Conservation (phyloP, 257 asterid genomes). For the Solanum corneliomulleri region DNA sequence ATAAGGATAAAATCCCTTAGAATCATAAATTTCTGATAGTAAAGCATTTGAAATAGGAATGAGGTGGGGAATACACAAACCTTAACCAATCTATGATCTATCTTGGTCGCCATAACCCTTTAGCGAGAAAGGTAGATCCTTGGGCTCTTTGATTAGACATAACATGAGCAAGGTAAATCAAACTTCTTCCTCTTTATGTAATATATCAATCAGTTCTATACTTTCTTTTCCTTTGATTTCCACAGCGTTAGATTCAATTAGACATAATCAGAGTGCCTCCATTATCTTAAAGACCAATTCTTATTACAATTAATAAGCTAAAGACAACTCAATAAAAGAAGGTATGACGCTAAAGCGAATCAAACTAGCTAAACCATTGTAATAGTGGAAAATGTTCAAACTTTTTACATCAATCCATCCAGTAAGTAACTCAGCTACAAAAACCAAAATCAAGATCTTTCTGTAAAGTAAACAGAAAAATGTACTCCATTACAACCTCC, state of each 20-base stretch:
- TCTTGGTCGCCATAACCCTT: neutral
- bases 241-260: neutral
- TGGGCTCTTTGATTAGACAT: neutral
- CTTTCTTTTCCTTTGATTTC: neutral
- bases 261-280: neutral
- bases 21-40: neutral
- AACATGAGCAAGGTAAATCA: neutral
- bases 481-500: neutral
- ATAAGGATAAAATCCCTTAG: neutral
- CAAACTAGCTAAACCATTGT: neutral
- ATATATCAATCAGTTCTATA: neutral
- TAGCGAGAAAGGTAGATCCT: neutral
- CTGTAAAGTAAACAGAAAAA: neutral
- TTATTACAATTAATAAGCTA: neutral
- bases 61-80: neutral
- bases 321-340: neutral
- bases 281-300: neutral
- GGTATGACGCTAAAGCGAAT: neutral
- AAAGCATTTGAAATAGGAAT: neutral
- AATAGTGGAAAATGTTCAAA: neutral
- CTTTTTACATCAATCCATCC: neutral
- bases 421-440: neutral
- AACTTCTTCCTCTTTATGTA: neutral
- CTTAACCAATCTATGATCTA: neutral
- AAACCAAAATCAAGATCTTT: neutral